These are phyloP conservation scores for Talaromyces amestolkiae DNA, from an alignment of 2,329 filamentous ascomycete species.

Conservation along the genomic window DNA sequence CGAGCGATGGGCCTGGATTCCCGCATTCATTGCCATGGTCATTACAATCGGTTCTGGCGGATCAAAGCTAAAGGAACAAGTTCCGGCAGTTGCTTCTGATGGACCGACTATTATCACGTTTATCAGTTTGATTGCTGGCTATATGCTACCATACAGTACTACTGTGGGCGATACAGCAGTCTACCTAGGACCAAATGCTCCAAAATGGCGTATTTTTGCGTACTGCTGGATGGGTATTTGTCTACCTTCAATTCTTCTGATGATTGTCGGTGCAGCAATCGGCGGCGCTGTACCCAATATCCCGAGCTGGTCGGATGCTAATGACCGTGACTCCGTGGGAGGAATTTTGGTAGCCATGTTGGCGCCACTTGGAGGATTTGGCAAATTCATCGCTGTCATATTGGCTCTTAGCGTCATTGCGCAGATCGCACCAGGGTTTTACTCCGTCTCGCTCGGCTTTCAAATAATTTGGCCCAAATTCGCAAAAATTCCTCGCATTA, in stretches of 20 bases:
- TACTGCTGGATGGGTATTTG: conserved; percentile 69
- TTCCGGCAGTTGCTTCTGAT: conserved; percentile 58
- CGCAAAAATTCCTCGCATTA: conserved; percentile 62
- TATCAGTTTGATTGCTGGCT: conserved; percentile 65
- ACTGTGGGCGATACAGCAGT: conserved; percentile 52
- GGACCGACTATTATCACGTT: conserved; percentile 65
- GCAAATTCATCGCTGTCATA: conserved; percentile 68
- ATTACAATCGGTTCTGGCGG: conserved; percentile 59
- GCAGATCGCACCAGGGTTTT: conserved; percentile 70
- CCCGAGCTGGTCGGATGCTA: background rate
- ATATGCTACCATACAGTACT: conserved; percentile 70
- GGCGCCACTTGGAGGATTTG: conserved; percentile 61
- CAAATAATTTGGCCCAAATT: conserved; percentile 62
- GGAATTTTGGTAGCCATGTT: conserved; percentile 65
- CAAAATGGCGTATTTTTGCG: conserved; percentile 58
- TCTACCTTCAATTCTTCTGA: conserved; percentile 67
- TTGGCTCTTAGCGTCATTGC: conserved; percentile 66
- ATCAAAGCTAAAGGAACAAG: conserved; percentile 32
- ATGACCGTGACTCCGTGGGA: conserved; percentile 64
- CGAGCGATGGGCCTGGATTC: conserved; percentile 72
- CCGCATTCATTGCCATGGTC: conserved; percentile 69
- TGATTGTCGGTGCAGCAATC: conserved; percentile 70
- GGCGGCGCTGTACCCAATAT: background rate
- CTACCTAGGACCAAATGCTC: conserved; percentile 62
- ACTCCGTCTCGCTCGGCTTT: conserved; percentile 66